phyloP scores from a whole-genome alignment of 2,329 filamentous ascomycete species.

The Neodidymelliopsis sp. region DNA sequence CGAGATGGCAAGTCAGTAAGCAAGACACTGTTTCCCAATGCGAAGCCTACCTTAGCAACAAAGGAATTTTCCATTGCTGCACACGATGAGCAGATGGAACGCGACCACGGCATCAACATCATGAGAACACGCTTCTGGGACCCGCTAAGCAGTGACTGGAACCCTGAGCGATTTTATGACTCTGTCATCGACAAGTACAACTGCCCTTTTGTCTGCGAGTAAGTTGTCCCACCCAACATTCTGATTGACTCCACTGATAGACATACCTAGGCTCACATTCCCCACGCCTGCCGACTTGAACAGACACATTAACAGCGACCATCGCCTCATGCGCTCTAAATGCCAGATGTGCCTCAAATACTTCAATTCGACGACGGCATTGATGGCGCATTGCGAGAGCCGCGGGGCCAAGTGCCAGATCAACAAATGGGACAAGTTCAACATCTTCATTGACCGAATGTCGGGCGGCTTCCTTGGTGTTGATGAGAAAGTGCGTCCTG shows the following conservation, averaged over 20 bases:
- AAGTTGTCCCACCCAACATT: constrained; percentile 28
- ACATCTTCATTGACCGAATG: constrained; percentile 48
- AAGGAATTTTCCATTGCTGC: constrained; percentile 41
- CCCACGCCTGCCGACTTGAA: constrained; percentile 39
- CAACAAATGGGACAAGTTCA: constrained; percentile 46
- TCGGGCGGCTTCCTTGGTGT: constrained; percentile 53
- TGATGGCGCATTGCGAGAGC: constrained; percentile 53
- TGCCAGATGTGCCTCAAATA: constrained; percentile 53
- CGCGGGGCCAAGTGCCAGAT: constrained; percentile 42
- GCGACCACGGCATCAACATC: constrained; percentile 47
- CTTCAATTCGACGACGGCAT: constrained; percentile 48
- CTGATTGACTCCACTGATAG: constrained; percentile 3
- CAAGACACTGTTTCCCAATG: constrained; percentile 47
- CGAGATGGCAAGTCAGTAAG: constrained; percentile 31
- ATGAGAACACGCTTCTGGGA: constrained; percentile 56
- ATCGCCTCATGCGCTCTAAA: constrained; percentile 45
- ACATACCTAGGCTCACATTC: constrained; percentile 34
- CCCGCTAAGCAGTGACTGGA: constrained; percentile 59
- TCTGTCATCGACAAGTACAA: constrained; percentile 55
- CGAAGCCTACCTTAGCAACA: constrained; percentile 37
- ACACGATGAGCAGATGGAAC: constrained; percentile 37
- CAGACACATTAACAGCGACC: constrained; percentile 46
- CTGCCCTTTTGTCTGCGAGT: constrained; percentile 66
- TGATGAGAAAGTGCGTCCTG: constrained; percentile 39
- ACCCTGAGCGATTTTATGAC: constrained; percentile 58